Percentiles rank a stretch among this genome's conserved stretches.
Conservation (phyloP, 805 yeast species). For the Maudiozyma turicensis region DNA sequence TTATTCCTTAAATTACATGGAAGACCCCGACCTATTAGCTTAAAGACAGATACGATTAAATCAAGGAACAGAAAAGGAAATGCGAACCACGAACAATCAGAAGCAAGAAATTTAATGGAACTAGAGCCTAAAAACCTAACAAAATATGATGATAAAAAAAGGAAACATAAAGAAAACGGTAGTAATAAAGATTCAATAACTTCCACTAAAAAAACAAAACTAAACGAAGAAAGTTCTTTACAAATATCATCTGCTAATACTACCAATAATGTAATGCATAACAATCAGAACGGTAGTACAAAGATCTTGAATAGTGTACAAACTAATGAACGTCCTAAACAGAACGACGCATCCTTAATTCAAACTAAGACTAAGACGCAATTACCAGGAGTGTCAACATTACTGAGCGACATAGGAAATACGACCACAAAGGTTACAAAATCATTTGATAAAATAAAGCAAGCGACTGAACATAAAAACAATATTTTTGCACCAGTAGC, state of each 20-base stretch:
- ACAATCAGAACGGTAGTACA: neutral
- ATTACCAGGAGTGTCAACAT: constrained; percentile 3
- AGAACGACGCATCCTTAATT: no score
- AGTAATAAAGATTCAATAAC: no score
- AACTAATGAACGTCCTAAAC: no score
- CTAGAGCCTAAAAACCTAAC: neutral
- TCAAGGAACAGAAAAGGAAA: constrained; percentile 71
- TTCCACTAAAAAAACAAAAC: neutral
- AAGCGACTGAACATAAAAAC: neutral
- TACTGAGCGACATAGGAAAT: neutral
- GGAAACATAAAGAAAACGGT: neutral
- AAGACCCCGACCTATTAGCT: constrained; percentile 80
- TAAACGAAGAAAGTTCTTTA: neutral
- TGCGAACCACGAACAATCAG: neutral
- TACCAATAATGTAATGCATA: neutral
- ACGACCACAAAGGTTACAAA: neutral
- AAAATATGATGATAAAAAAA: neutral
- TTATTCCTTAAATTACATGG: constrained; percentile 83
- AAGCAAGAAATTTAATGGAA: neutral
- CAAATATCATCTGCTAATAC: neutral
- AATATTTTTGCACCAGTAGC: neutral
- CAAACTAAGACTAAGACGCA: neutral
- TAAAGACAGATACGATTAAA: constrained; percentile 88
- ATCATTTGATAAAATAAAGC: neutral
- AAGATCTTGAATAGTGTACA: no score